Evolutionary conservation across 768 basidiomycete genomes (phyloP).

Genomic region (Strobilomyces dryophilus): DNA sequence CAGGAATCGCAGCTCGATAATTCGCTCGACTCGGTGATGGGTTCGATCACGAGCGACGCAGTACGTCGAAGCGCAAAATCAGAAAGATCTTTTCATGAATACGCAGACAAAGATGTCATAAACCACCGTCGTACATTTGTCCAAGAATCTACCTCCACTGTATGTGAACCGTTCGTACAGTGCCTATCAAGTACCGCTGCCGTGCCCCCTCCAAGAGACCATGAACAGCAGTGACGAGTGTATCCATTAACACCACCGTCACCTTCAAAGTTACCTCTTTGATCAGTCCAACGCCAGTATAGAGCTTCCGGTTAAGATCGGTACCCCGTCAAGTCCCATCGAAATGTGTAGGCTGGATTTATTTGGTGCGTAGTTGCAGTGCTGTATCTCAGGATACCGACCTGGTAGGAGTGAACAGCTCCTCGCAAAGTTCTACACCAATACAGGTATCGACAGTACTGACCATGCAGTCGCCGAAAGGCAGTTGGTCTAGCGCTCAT

Average conservation of each 20-base stretch:
- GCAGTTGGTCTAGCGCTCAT: slow-evolving; percentile 63
- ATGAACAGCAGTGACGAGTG: slow-evolving; percentile 77
- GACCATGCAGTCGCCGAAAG: slow-evolving; percentile 93
- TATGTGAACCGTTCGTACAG: too few relatives aligned
- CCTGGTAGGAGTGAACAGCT: slow-evolving; percentile 96
- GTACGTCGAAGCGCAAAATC: too few relatives aligned
- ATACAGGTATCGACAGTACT: slow-evolving; percentile 95
- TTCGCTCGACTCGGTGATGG: too few relatives aligned
- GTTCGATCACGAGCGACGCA: too few relatives aligned
- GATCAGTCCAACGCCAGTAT: slow-evolving; percentile 88
- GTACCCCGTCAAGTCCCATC: slow-evolving; percentile 98
- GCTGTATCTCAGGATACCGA: slow-evolving; percentile 25
- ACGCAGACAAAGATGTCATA: too few relatives aligned
- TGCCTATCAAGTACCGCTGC: too few relatives aligned
- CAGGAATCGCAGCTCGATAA: too few relatives aligned
- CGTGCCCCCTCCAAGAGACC: too few relatives aligned
- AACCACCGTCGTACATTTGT: too few relatives aligned
- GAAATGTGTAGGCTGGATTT: slow-evolving; percentile 81
- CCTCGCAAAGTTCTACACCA: slow-evolving; percentile 95
- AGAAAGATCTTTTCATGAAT: too few relatives aligned
- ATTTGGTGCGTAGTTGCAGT: background rate
- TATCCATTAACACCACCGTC: slow-evolving; percentile 59
- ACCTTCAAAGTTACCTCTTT: slow-evolving; percentile 97
- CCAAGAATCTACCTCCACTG: too few relatives aligned
- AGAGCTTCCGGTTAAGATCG: slow-evolving; percentile 95